Evolutionary conservation across 2,329 filamentous ascomycete genomes (phyloP), one percentile per base, ranked within the genome.

Genomic region (Rasamsonia emersonii): DNA sequence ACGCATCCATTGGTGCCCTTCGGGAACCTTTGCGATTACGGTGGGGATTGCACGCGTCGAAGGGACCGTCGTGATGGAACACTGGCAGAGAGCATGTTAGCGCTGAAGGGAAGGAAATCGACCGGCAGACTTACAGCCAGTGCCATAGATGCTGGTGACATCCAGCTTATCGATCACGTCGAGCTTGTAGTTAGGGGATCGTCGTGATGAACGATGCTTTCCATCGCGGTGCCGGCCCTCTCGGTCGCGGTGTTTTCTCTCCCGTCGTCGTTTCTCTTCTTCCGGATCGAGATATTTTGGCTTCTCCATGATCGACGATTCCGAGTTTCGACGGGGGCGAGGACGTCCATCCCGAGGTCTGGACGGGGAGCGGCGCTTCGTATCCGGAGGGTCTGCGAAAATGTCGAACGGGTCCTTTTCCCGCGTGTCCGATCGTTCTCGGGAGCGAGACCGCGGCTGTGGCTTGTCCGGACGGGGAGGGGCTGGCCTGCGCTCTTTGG

Each of bases 151-250:
- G 56, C 88, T 88, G 4, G 88, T 95, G 41, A 91, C 88, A 64
- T 96, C 91, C 43, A 98, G 68, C 57, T 95, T 89, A 64, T 98
- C 91, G 50, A 98, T 96, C 27, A 96, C 74, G 56, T 98, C 91
- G 43, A 96, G 59, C 33, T 54, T 51, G 30, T 61, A 53, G 29
- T 55, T 55, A 36, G 56, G 58, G 33, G 58, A 58, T 37, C 58
- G 59, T 13, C 53, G 39, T 16, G 42, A 59, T n/a, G n/a, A n/a
- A 9, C 54, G 54, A 19, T 53, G 43, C 35, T 61, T 60, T 19
- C 53, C 51, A 35, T 64, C 57, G 25, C 51, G 54, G 33, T 54
- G 45, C 51, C 65, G 48, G 15, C 45, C 53, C 46, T 69, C 60
- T 54, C 71, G 67, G 25, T 71, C 68, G 24, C 68, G 62, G 34